Base-by-base conservation (phyloP, 345 rosid genomes). In the Brassica cretica region DNA sequence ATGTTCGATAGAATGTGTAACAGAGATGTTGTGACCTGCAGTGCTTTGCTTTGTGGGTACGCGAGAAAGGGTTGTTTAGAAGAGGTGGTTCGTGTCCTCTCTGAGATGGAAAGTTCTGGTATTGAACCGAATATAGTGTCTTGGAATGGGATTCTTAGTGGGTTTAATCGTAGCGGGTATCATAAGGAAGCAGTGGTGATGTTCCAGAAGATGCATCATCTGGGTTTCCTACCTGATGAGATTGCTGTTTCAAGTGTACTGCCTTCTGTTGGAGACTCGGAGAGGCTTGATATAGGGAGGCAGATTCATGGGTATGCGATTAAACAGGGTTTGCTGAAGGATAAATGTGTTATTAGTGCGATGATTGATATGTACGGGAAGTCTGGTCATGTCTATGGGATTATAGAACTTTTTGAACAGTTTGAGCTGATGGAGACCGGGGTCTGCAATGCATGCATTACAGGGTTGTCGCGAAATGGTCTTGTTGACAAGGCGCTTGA, bases 91-190 rank as follows among this genome's bases (percentile, higher is more conserved):
- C 35, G 78, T 67, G 62, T 87, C 9, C 68, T 89, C 46, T 44
- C 67, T 71, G 77, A 62, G 76, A 86, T 82, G 83, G 66, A 64
- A 61, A 65, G 71, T 0, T 77, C 15, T 0, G 85, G 88, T 60
- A 16, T 86, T 62, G 85, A 77, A 14, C 78, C 85, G 2, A 89
- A 88, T 81, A 70, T 76, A 25, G 85, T 89, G 21, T 79, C 93
- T 35, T 89, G 93, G 91, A 89, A 89, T 81, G 91, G 89, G 19
- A 80, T 89, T 83, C 85, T 89, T 89, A 65, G 88, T 5, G 93
- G 93, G 68, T 86, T 87, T 82, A 86, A 83, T 80, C 89, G 83
- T 19, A 85, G 89, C 3, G 82, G 90, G 61, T 72, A 68, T 37
- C 66, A 73, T 39, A 12, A 6, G 27, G 91, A 85, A 63, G 89